These are phyloP conservation scores for Colletotrichum sp. DNA, from an alignment of 2,329 filamentous ascomycete species.

Conservation along the genomic window DNA sequence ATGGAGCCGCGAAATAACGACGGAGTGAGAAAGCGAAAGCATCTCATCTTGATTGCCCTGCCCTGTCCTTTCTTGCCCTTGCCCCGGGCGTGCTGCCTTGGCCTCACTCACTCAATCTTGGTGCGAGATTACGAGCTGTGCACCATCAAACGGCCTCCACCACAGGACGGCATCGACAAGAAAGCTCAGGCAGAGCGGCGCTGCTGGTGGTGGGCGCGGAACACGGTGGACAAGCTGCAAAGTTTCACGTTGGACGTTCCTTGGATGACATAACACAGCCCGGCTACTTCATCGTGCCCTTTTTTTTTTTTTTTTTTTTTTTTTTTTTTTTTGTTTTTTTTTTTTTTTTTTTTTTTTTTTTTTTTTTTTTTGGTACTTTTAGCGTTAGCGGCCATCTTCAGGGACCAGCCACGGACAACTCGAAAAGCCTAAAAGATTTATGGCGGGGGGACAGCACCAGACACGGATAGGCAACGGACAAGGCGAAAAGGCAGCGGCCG, in stretches of 20 bases:
- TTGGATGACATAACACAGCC: not conserved
- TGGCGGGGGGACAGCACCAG: not conserved
- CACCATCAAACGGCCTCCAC: not conserved
- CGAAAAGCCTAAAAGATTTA: not conserved
- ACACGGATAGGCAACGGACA: not conserved
- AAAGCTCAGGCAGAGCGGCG: not conserved
- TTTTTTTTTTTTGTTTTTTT: not conserved
- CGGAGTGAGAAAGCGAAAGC: not conserved
- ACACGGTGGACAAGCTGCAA: not conserved
- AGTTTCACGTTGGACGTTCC: not conserved
- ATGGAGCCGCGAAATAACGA: not conserved
- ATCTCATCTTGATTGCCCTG: slow-evolving; percentile 5
- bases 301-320: not conserved
- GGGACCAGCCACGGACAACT: not conserved
- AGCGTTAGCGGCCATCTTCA: not conserved
- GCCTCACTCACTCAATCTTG: not conserved
- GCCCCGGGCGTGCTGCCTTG: not conserved
- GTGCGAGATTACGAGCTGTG: slow-evolving; percentile 7
- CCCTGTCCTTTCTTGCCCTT: not conserved
- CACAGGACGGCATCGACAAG: not conserved
- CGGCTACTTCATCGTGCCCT: not conserved
- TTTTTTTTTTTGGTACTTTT: not conserved
- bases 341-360: too few relatives aligned
- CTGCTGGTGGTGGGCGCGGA: not conserved
- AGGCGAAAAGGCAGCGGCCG: not conserved